phyloP scores from a whole-genome alignment of 805 yeast species.

The Teunomyces cretensis region DNA sequence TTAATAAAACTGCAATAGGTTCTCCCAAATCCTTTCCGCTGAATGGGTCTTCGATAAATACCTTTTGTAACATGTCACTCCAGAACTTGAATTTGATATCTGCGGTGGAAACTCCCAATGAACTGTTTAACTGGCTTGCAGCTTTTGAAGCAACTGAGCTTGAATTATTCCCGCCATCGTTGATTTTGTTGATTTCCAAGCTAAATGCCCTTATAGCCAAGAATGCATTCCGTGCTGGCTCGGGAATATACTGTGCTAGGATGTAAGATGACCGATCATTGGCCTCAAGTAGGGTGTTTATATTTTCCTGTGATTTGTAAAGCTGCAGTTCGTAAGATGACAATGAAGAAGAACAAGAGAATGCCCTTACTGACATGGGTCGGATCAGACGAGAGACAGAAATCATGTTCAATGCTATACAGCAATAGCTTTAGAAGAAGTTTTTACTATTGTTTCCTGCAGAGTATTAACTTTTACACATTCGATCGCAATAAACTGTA shows the following conservation, averaged over 20 bases:
- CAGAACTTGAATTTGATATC: constrained; percentile 71
- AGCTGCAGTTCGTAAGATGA: constrained; percentile 16
- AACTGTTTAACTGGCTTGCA: constrained; percentile 23
- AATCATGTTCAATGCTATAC: not conserved
- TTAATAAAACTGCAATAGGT: constrained; percentile 62
- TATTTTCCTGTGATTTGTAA: constrained; percentile 41
- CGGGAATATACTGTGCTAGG: constrained; percentile 68
- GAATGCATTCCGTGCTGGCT: constrained; percentile 58
- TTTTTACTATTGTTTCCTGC: no score
- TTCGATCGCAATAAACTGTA: no score
- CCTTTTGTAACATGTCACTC: constrained; percentile 58
- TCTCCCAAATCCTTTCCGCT: constrained; percentile 48
- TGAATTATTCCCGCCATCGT: constrained; percentile 24
- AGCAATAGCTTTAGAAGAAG: not conserved
- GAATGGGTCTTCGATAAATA: constrained; percentile 35
- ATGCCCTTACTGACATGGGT: not conserved
- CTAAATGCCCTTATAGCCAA: constrained; percentile 66
- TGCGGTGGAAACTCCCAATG: constrained; percentile 40
- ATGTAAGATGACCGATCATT: constrained; percentile 65
- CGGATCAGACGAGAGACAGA: not conserved
- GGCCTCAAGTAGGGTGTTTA: constrained; percentile 43
- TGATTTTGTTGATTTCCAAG: constrained; percentile 57
- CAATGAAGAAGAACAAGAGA: not conserved
- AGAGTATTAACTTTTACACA: no score
- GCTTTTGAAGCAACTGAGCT: constrained; percentile 31